phyloP scores from a whole-genome alignment of 345 rosid genomes.

The Erysimum cheiranthoides region DNA sequence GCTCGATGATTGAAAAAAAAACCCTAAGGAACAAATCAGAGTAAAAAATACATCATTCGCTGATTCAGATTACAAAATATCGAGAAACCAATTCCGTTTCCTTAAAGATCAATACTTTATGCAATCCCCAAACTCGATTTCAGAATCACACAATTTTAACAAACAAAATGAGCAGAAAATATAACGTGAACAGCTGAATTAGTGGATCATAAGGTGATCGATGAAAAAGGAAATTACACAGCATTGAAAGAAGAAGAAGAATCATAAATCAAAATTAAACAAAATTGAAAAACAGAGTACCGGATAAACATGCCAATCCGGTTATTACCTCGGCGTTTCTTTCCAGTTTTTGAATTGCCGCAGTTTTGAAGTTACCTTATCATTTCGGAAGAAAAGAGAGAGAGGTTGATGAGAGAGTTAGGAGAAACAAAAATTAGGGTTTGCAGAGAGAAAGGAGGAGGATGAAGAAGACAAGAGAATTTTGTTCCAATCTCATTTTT shows the following conservation, averaged over 20 bases:
- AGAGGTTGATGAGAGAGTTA: slow-evolving; percentile 23
- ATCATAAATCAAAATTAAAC: not conserved
- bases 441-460: slow-evolving; percentile 38
- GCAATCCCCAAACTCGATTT: not conserved
- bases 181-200: slow-evolving; percentile 18
- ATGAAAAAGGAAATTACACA: not conserved
- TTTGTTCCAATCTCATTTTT: slow-evolving; percentile 40
- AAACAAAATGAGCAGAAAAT: not conserved
- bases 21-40: not conserved
- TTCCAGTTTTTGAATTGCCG: not conserved
- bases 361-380: slow-evolving; percentile 30
- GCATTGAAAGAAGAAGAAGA: slow-evolving; percentile 21
- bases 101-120: slow-evolving; percentile 23
- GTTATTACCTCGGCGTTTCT: slow-evolving; percentile 6
- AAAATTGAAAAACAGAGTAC: slow-evolving; percentile 24
- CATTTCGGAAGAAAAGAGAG: not conserved
- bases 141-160: slow-evolving; percentile 1
- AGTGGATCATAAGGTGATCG: slow-evolving; percentile 24
- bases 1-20: not conserved
- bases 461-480: slow-evolving; percentile 35
- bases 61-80: not conserved
- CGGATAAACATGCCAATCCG: slow-evolving; percentile 8
- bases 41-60: not conserved
- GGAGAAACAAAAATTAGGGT: slow-evolving; percentile 41
- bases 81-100: not conserved